Percentiles rank a stretch among this genome's conserved stretches.
phyloP scores from a whole-genome alignment of 352 stramenopile genomes.

The Globisporangium apiculatum region DNA sequence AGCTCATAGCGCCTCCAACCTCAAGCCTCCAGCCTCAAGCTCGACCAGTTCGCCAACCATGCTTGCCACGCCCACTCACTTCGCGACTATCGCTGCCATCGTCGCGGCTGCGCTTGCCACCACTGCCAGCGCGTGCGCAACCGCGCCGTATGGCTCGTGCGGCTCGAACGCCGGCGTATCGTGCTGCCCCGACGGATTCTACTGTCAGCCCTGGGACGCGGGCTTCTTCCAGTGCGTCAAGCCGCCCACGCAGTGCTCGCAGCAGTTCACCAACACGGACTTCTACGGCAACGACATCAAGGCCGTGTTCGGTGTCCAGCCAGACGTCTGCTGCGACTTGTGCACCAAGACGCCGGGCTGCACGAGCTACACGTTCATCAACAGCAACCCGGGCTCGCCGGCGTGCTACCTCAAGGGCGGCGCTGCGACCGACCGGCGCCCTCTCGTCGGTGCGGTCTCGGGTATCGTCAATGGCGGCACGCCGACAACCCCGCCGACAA shows the following conservation, averaged over 20 bases:
- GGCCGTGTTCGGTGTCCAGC: constrained; percentile 22
- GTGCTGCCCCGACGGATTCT: constrained; percentile 9
- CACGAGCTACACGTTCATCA: constrained; percentile 34
- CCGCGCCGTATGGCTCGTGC: neutral
- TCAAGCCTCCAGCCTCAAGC: neutral
- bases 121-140: constrained; percentile 1
- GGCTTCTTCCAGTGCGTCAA: constrained; percentile 32
- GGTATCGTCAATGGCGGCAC: neutral
- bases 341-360: constrained; percentile 21
- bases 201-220: constrained; percentile 38
- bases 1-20: neutral
- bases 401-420: constrained; percentile 34
- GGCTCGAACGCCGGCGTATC: constrained; percentile 2
- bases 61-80: neutral
- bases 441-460: neutral
- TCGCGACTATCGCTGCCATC: neutral
- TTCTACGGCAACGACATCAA: constrained; percentile 27
- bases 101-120: neutral
- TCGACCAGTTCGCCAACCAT: neutral
- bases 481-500: neutral
- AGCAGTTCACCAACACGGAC: constrained; percentile 26
- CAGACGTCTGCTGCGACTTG: constrained; percentile 19
- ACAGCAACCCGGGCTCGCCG: constrained; percentile 18
- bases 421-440: neutral
- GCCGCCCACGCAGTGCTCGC: constrained; percentile 23